Evolutionary conservation across 441 rosid species (phyloP), one percentile per base, ranked within the genome.

Genomic region (Brassica balearica): DNA sequence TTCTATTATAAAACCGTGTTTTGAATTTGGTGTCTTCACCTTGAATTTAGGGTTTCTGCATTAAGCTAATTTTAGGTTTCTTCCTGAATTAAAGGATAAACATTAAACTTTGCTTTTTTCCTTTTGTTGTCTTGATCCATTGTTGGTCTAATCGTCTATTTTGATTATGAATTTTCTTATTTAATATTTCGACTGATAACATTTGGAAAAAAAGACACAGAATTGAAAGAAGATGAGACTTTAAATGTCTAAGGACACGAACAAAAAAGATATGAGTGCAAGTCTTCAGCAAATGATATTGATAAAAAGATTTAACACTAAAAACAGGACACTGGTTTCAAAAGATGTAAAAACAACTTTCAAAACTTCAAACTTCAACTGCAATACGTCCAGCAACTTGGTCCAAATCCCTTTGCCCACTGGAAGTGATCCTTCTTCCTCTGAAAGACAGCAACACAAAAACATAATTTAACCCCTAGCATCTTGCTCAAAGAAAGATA

Each of bases 391-490:
- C 95, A 1, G 97, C 96, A 68, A 93, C 97, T 79, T 93, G 96
- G 84, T 92, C 97, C 46, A 92, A 92, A 86, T 92, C 95, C 51
- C 95, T 72, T 75, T 84, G 94, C 27, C 97, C 94, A 14, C 81
- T 90, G 15, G 95, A 90, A 17, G 91, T 88, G 79, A 90, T 89
- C 63, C 32, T 86, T 81, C 97, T 89, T 68, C 97, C 92, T 20
- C 95, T 90, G 91, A 1, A 71, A 32, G 22, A 29, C 0, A 46
- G 38, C 38, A 34, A 34, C 0, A 1, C 53, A 43, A 3, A 43
- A 11, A 43, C 14, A 43, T 1, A 43, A 1, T 43, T 12, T 43
- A 43, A 22, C 38, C 10, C 15, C 53, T 19, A 65, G 25, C 2
- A 70, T 3, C n/a, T 8, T 23, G 2, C 27, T 14, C 8, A 29